Evolutionary conservation across 345 rosid genomes (phyloP), one percentile per base, ranked within the genome.

Genomic region (Syzygium jambos): DNA sequence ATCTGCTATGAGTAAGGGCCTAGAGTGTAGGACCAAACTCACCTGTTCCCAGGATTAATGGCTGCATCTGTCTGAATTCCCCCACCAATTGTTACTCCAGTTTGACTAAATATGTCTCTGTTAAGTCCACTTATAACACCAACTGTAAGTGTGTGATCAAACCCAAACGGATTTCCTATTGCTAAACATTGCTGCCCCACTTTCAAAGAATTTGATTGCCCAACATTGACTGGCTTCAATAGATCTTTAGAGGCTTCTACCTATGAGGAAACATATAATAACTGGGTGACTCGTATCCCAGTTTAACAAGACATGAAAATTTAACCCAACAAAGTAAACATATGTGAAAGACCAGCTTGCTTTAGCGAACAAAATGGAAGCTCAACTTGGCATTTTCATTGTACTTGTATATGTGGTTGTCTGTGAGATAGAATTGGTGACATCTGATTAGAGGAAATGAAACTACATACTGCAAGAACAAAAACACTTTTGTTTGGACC

Each of bases 1-100:
- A 73, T 38, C 43, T 38, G 82, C 49, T 10, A 73, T 5, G 7
- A 38, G 82, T 27, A 29, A 51, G 85, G 53, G 85, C 55, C 85
- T 54, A 84, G 38, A 25, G n/a, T n/a, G n/a, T n/a, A n/a, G n/a
- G 43, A 84, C 43, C 34, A 54, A 16, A 84, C 87, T 6, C 89
- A 95, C 99, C 99, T 96, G 91, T 97, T 97, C 85, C 99, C 99
- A 1, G 99, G 99, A 93, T 97, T 97, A 88, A 96, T 97, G 49
- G 99, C 98, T 25, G 99, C 99, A 95, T 97, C 99, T 51, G 99
- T 97, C 94, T 97, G 99, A 91, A 97, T 94, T 84, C 98, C 98
- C 88, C 99, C 99, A 86, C 98, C 96, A 86, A 97, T 95, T 21
- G 98, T 96, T 55, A 97, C 96, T 86, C 99, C 99, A 57, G 97